Conservation (phyloP, 306 rosid genomes). For the Casuarina glauca region DNA sequence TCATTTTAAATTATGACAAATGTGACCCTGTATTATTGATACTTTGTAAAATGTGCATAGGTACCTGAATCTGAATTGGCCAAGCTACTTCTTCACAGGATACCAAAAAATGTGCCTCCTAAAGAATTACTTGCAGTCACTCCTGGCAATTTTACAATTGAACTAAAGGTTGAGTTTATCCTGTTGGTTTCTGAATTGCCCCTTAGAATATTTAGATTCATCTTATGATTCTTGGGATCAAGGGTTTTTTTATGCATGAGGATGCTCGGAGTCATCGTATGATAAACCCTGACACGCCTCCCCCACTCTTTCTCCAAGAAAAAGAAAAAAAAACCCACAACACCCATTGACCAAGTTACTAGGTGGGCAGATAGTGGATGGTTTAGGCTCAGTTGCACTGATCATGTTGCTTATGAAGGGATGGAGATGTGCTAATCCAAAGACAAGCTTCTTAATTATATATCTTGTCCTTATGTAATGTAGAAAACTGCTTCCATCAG, state of each 20-base stretch:
- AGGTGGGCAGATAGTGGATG: not conserved
- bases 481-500: constrained; percentile 4
- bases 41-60: constrained; percentile 34
- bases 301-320: no score
- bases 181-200: not conserved
- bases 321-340: not conserved
- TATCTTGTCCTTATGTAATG: not conserved
- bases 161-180: constrained; percentile 56
- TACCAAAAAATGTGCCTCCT: constrained; percentile 47
- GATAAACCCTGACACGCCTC: constrained; percentile 5
- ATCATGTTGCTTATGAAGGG: not conserved
- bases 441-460: not conserved
- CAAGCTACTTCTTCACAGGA: constrained; percentile 69
- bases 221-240: constrained; percentile 15
- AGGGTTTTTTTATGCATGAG: constrained; percentile 9
- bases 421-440: not conserved
- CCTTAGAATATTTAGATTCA: constrained; percentile 9
- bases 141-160: constrained; percentile 58
- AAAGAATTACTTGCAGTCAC: constrained; percentile 49
- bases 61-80: constrained; percentile 45
- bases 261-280: constrained; percentile 9
- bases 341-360: not conserved
- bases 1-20: not conserved
- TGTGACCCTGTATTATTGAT: constrained; percentile 9
- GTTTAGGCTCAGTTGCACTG: not conserved